phyloP scores from a whole-genome alignment of 2,329 filamentous ascomycete species.

The Colletotrichum tofieldiae region DNA sequence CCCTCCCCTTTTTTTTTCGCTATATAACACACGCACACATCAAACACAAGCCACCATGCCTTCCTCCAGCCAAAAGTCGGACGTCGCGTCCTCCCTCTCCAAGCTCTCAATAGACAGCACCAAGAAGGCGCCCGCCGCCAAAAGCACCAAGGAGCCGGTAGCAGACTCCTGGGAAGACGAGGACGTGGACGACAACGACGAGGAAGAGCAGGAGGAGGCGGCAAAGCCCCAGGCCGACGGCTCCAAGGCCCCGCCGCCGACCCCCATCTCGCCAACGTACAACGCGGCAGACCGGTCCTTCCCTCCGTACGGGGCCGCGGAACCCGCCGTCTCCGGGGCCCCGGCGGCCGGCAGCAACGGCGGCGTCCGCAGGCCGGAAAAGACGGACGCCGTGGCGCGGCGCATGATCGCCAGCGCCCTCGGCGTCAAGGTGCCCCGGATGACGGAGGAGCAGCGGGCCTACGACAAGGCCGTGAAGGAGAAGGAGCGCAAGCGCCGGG shows the following conservation, averaged over 20 bases:
- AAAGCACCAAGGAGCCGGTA: conserved; percentile 50
- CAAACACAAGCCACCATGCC: conserved; percentile 22
- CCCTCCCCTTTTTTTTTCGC: background rate
- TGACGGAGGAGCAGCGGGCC: conserved; percentile 89
- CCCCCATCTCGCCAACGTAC: conserved; percentile 72
- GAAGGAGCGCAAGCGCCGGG: conserved; percentile 84
- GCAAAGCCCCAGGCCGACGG: conserved; percentile 47
- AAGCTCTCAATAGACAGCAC: conserved; percentile 50
- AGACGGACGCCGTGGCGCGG: conserved; percentile 92
- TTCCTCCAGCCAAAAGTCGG: conserved; percentile 45
- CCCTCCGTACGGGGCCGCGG: conserved; percentile 46
- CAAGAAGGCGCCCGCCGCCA: conserved; percentile 37
- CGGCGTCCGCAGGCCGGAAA: conserved; percentile 77
- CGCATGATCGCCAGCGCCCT: conserved; percentile 91
- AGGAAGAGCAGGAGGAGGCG: conserved; percentile 42
- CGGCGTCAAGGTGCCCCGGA: conserved; percentile 84
- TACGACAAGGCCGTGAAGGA: conserved; percentile 88
- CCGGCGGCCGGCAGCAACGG: conserved; percentile 38
- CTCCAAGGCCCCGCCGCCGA: conserved; percentile 75
- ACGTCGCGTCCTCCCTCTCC: conserved; percentile 51
- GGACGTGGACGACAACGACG: conserved; percentile 44
- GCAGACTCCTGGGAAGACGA: conserved; percentile 73
- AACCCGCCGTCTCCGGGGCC: conserved; percentile 30
- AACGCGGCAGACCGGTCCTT: conserved; percentile 43
- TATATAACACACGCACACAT: background rate